phyloP scores from a whole-genome alignment of 495 filamentous ascomycete genomes.

The Hypoxylon lienhwacheense region DNA sequence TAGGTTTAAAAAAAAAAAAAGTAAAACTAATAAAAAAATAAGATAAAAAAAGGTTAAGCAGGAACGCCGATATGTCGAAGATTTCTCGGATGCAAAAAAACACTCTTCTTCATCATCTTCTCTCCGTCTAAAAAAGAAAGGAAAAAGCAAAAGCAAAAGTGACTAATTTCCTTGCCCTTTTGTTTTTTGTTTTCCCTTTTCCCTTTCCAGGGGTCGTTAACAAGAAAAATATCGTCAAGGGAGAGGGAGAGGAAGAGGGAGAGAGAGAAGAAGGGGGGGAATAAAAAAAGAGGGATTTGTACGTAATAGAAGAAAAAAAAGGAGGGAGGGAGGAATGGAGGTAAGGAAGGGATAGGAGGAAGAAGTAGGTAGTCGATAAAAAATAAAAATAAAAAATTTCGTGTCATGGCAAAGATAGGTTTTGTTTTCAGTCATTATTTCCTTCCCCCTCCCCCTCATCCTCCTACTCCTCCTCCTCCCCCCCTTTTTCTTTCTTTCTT shows the following conservation, averaged over 20 bases:
- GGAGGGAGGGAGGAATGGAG: background rate
- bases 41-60: too few relatives aligned
- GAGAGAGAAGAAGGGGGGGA: background rate
- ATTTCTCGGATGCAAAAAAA: too few relatives aligned
- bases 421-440: constrained; percentile 32
- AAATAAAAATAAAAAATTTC: constrained; percentile 6
- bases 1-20: too few relatives aligned
- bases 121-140: too few relatives aligned
- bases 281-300: background rate
- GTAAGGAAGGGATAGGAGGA: background rate
- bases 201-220: constrained; percentile 7
- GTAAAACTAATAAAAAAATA: too few relatives aligned
- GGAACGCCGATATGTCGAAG: too few relatives aligned
- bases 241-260: background rate
- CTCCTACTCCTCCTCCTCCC: constrained; percentile 32
- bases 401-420: constrained; percentile 40
- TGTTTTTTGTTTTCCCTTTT: background rate
- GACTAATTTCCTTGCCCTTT: background rate
- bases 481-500: background rate
- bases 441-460: constrained; percentile 5
- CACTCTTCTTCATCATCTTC: too few relatives aligned
- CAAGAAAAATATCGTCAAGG: background rate
- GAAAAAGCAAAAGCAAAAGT: background rate
- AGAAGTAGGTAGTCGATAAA: too few relatives aligned
- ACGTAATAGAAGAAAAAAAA: background rate